Base-by-base conservation (phyloP, 2,329 filamentous ascomycete genomes). In the Phialemonium atrogriseum region DNA sequence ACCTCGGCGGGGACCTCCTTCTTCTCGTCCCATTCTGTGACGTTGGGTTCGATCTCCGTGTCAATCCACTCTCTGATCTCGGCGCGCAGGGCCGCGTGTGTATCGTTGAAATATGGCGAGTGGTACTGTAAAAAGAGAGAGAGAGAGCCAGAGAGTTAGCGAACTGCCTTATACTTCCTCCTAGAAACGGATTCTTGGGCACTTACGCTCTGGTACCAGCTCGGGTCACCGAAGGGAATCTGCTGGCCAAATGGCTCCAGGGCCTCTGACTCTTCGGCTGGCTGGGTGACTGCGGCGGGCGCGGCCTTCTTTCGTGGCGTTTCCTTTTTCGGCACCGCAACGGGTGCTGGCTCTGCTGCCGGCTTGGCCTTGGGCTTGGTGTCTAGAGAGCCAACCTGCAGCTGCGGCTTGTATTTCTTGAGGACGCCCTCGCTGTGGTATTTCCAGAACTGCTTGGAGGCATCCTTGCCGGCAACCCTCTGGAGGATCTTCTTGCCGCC, bases 21-120 rank as follows among this genome's bases (percentile, higher is more conserved):
- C 48, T 80, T 84, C 69, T 96, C 91, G 47, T 98, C 91, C 91
- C 91, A 98, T 58, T 98, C 91, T 24, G 78, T 83, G 35, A 96
- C 85, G 48, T 89, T 73, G 14, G 91, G 89, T 66, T 94, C 87
- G 55, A 96, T 80, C 48, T 86, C 84, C 35, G 69, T 73, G 39
- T 94, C 84, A 34, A 98, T 76, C 88, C 88, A 98, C 66, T 87
- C 73, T 51, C 91, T 84, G 38, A 95, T 70, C 67, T 98, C 91
- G 43, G 77, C 80, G 38, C 91, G 86, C 30, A 98, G 80, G 31
- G 86, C 87, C 35, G 78, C 88, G 60, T 98, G 91, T 5, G 85
- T 79, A 60, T 94, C 81, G 63, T 95, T 95, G 72, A 82, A 94
- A 72, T 95, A 96, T 17, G 89, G 86, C 2, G 89, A 94, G 65